These are phyloP conservation scores for Fusarium oligoseptatum DNA, from an alignment of 2,329 filamentous ascomycete genomes.

Conservation along the genomic window DNA sequence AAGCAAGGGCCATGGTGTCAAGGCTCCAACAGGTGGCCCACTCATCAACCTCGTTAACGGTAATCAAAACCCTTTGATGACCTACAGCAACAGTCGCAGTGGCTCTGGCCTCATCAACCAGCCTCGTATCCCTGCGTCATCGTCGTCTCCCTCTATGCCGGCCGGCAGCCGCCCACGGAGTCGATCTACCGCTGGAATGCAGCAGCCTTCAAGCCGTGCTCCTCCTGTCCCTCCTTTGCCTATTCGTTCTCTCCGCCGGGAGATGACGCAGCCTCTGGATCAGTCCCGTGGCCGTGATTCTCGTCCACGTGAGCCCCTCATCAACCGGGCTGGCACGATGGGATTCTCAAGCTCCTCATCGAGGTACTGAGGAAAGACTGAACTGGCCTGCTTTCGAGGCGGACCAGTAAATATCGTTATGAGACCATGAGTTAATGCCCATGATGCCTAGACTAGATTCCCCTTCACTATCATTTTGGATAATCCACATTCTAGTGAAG, in stretches of 20 bases:
- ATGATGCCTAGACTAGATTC: conserved; percentile 21
- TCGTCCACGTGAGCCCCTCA: conserved; percentile 48
- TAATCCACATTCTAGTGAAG: not conserved
- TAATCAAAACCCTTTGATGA: conserved; percentile 25
- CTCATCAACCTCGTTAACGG: conserved; percentile 62
- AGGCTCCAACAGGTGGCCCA: conserved; percentile 55
- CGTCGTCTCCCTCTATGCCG: conserved; percentile 30
- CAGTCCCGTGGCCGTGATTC: conserved; percentile 44
- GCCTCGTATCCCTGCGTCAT: conserved; percentile 26
- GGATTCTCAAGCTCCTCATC: conserved; percentile 25
- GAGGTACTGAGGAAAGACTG: conserved; percentile 23
- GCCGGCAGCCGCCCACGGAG: conserved; percentile 41
- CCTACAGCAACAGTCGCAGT: conserved; percentile 17
- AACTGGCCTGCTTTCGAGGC: not conserved
- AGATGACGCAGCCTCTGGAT: conserved; percentile 40
- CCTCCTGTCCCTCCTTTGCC: conserved; percentile 47
- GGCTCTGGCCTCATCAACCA: conserved; percentile 37
- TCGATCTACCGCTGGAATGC: conserved; percentile 42
- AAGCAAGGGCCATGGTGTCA: conserved; percentile 64
- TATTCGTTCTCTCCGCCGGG: conserved; percentile 46
- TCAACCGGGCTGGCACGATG: conserved; percentile 47
- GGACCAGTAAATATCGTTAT: conserved; percentile 16
- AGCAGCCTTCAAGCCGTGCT: conserved; percentile 28
- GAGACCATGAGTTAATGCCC: conserved; percentile 40
- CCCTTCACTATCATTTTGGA: conserved; percentile 3